Evolutionary conservation across 2,329 filamentous ascomycete species (phyloP), one percentile per base, ranked within the genome.

Genomic region (Claviceps maximensis): DNA sequence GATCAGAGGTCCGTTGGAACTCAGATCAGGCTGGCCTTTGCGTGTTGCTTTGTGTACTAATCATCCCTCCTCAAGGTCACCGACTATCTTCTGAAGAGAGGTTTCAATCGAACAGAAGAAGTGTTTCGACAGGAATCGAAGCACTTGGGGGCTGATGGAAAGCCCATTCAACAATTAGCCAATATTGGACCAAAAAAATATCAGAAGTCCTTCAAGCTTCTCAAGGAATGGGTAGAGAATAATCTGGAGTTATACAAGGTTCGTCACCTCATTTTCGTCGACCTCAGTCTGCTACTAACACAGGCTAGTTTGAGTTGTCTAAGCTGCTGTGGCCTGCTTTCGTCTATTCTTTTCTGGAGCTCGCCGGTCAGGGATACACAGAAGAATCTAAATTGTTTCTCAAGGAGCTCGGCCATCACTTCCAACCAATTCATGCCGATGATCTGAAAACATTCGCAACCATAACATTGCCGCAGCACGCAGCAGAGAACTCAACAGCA

Each of bases 161-260:
- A 86, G 54, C 87, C 89, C 2, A 78, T 91, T 36, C 77, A 82
- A 48, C 72, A 74, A 51, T 79, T 80, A 19, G 85, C 89, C 56
- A 85, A 89, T 44, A 65, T 77, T 54, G 85, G 87, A 0, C 84
- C 86, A 8, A 81, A 83, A 51, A 93, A 87, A 67, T 96, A 91
- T 63, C 72, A 79, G 42, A 83, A 80, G 58, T 85, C 87, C 0
- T 97, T 78, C 74, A 79, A 79, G 53, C 71, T 90, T 44, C 72
- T 95, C 44, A 83, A 79, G 58, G 79, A 81, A 58, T 98, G 90
- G 86, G 84, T 95, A 47, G 89, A 96, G 59, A 89, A 91, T 60
- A 90, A 88, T 55, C 76, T 98, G 25, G 91, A 97, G 58, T 78
- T 97, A 29, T 97, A 97, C 78, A 95, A 95, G 75, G 87, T 85